Conservation (phyloP, 2,329 filamentous ascomycete species). For the Arthrocladium fulminans region DNA sequence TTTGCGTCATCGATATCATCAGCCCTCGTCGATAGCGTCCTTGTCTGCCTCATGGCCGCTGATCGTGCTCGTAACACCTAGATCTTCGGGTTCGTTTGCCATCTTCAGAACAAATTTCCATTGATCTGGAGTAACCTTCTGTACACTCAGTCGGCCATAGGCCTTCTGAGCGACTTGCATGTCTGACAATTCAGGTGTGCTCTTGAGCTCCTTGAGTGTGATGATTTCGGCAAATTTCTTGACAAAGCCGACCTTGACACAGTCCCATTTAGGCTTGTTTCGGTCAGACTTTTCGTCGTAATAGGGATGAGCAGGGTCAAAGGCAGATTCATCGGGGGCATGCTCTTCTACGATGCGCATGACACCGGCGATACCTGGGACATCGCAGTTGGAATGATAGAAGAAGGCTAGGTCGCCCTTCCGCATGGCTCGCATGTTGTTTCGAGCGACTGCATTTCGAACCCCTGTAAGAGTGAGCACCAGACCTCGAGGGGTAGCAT, state of each 20-base stretch:
- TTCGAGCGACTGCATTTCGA: conserved; percentile 51
- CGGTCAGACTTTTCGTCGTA: conserved; percentile 69
- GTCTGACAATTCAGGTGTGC: conserved; percentile 50
- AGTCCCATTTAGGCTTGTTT: conserved; percentile 69
- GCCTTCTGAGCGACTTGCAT: conserved; percentile 79
- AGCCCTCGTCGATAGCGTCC: conserved; percentile 12
- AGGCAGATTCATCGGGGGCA: conserved; percentile 67
- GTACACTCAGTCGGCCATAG: conserved; percentile 61
- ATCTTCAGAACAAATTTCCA: conserved; percentile 42
- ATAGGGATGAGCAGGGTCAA: conserved; percentile 65
- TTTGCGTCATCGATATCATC: conserved; percentile 5
- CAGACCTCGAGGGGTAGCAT: not conserved
- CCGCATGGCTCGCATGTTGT: conserved; percentile 86
- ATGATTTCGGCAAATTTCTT: conserved; percentile 69
- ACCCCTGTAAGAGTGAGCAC: conserved; percentile 14
- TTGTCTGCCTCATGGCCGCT: conserved; percentile 18
- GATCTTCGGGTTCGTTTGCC: conserved; percentile 26
- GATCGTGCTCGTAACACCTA: conserved; percentile 14
- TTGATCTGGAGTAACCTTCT: conserved; percentile 37
- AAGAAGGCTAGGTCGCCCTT: conserved; percentile 90
- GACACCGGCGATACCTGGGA: conserved; percentile 74
- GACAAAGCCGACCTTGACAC: conserved; percentile 81
- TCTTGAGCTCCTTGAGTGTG: conserved; percentile 56
- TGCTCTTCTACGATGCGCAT: conserved; percentile 86
- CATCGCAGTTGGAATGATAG: conserved; percentile 90